phyloP scores from a whole-genome alignment of 2,329 filamentous ascomycete species.

The Colletotrichum gloeosporioides region DNA sequence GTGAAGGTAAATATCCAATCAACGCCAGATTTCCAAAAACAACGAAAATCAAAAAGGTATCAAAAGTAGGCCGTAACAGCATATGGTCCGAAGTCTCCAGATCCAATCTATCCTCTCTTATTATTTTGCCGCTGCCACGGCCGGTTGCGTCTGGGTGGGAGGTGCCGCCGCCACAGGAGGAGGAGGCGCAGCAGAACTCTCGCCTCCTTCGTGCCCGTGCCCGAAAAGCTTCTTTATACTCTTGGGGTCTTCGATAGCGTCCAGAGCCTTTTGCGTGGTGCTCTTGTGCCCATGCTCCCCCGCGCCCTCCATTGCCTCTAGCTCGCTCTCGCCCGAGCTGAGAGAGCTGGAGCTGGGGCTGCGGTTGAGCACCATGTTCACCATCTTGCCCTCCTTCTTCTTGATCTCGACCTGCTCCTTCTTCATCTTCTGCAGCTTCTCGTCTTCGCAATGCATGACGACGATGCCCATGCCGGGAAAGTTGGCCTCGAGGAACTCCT shows the following conservation, averaged over 20 bases:
- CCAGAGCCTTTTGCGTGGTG: slow-evolving; percentile 57
- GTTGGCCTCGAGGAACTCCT: slow-evolving; percentile 72
- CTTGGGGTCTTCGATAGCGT: slow-evolving; percentile 55
- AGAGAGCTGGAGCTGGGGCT: slow-evolving; percentile 48
- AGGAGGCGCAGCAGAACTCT: background rate
- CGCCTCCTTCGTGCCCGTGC: background rate
- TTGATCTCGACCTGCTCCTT: slow-evolving; percentile 75
- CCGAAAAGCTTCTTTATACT: slow-evolving; percentile 43
- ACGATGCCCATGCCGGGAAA: slow-evolving; percentile 79
- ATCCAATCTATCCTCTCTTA: background rate
- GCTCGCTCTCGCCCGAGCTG: slow-evolving; percentile 55
- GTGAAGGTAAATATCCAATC: background rate
- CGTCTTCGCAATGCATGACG: slow-evolving; percentile 79
- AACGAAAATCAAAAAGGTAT: background rate
- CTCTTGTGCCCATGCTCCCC: slow-evolving; percentile 49
- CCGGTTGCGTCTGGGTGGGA: background rate
- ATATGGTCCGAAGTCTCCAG: background rate
- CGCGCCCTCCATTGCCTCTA: slow-evolving; percentile 49
- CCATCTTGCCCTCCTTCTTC: slow-evolving; percentile 61
- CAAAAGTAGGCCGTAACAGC: background rate
- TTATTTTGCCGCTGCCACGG: background rate
- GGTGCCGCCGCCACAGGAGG: background rate
- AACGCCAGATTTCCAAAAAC: background rate
- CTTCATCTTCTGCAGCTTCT: slow-evolving; percentile 78
- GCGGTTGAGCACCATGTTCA: slow-evolving; percentile 63